phyloP scores from a whole-genome alignment of 2,329 filamentous ascomycete genomes.

The Alternaria longipes region DNA sequence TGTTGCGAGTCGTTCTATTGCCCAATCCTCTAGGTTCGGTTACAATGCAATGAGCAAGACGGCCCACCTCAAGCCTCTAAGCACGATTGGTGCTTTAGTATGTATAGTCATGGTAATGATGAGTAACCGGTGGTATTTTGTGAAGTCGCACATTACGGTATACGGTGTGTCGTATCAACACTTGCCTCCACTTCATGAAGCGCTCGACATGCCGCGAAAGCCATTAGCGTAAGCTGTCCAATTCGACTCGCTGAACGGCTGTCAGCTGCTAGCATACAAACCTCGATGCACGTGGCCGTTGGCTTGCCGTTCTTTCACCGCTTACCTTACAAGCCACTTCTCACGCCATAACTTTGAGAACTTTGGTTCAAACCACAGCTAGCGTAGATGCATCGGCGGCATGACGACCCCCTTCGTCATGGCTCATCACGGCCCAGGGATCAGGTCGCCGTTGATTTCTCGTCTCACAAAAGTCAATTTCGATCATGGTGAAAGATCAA shows the following conservation, averaged over 20 bases:
- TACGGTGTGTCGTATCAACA: background rate
- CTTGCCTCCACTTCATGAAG: background rate
- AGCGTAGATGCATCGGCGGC: background rate
- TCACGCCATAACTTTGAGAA: constrained; percentile 4
- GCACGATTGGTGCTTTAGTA: background rate
- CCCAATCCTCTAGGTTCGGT: background rate
- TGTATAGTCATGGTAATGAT: background rate
- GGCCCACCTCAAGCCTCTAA: background rate
- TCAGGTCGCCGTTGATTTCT: background rate
- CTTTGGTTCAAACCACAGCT: constrained; percentile 1
- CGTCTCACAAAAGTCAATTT: background rate
- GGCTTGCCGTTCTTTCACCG: constrained; percentile 4
- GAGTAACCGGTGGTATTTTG: constrained; percentile 1
- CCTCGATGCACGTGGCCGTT: background rate
- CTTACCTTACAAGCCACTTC: background rate
- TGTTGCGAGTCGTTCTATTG: background rate
- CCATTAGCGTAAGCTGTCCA: constrained; percentile 2
- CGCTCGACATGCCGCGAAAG: background rate
- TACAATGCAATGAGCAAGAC: background rate
- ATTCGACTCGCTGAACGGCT: background rate
- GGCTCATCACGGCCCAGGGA: background rate
- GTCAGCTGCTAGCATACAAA: background rate
- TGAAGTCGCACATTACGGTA: background rate
- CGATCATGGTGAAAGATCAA: background rate
- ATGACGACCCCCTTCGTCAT: background rate